Conservation (phyloP, 306 rosid species). For the Clitoria ternatea region DNA sequence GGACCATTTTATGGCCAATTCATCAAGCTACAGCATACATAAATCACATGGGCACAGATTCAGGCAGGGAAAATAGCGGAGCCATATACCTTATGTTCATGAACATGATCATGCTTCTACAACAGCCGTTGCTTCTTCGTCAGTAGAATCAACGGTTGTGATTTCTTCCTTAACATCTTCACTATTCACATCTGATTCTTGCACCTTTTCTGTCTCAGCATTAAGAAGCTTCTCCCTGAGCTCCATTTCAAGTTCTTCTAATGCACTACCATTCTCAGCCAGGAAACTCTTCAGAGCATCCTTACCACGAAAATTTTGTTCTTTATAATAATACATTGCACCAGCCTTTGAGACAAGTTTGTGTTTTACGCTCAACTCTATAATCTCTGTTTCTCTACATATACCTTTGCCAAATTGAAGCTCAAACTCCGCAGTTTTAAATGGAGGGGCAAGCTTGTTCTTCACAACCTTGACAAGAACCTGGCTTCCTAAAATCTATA, state of each 20-base stretch:
- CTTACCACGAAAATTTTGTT: conserved; percentile 52
- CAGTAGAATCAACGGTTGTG: conserved; percentile 55
- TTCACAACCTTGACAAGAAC: conserved; percentile 86
- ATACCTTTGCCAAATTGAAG: conserved; percentile 94
- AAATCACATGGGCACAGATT: not conserved
- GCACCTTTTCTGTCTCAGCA: conserved; percentile 26
- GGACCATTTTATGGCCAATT: conserved; percentile 12
- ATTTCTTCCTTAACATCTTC: conserved; percentile 42
- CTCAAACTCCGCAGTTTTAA: conserved; percentile 71
- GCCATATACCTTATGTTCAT: conserved; percentile 2
- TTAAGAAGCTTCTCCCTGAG: conserved; percentile 59
- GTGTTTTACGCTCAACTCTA: conserved; percentile 64
- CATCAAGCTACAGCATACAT: conserved; percentile 13
- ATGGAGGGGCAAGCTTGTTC: conserved; percentile 97
- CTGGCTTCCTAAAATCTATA: conserved; percentile 76
- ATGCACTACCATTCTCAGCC: conserved; percentile 36
- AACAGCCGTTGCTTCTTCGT: conserved; percentile 48
- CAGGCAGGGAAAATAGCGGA: conserved; percentile 1
- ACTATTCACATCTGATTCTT: conserved; percentile 29
- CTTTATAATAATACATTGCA: conserved; percentile 41
- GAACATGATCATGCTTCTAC: conserved; percentile 45
- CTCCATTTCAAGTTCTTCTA: conserved; percentile 54
- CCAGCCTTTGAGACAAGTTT: conserved; percentile 52
- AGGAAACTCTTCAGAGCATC: conserved; percentile 67
- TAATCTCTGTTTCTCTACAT: conserved; percentile 53